Conservation (phyloP, 176 grass and related monocot species). For the Elymus sibiricus region DNA sequence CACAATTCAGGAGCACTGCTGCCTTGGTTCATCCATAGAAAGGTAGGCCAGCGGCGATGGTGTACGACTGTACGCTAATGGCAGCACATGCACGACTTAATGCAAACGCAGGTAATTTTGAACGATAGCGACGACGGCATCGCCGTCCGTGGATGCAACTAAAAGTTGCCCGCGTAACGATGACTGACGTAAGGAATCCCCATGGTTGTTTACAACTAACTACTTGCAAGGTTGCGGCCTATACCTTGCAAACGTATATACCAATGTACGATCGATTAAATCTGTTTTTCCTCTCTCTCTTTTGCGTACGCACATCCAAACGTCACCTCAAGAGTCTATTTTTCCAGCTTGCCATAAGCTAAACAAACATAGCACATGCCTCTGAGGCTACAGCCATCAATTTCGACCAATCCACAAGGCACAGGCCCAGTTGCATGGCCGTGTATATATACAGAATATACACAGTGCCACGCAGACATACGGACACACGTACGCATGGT, state of each 20-base stretch:
- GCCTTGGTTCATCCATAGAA: neutral
- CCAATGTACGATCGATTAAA: neutral
- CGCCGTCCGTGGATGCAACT: neutral
- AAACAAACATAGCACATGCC: neutral
- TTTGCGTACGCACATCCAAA: neutral
- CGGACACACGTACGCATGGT: neutral
- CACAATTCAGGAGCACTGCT: neutral
- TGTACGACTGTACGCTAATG: neutral
- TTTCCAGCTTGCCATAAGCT: slow-evolving; percentile 36
- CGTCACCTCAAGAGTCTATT: slow-evolving; percentile 9
- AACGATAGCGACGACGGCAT: neutral
- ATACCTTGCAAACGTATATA: neutral
- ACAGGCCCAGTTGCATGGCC: neutral
- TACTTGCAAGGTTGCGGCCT: neutral
- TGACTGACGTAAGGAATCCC: slow-evolving; percentile 20
- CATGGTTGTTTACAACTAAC: slow-evolving; percentile 19
- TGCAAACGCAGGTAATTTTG: neutral
- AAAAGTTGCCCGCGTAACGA: slow-evolving; percentile 19
- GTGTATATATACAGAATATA: neutral
- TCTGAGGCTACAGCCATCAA: slow-evolving; percentile 28
- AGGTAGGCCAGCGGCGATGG: neutral
- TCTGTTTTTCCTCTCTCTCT: neutral
- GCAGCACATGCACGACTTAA: neutral
- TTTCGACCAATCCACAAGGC: slow-evolving; percentile 7
- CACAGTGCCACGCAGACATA: neutral